Base-by-base conservation (phyloP, 1,284 basidiomycete genomes). In the Leccinum cinnamomeum region DNA sequence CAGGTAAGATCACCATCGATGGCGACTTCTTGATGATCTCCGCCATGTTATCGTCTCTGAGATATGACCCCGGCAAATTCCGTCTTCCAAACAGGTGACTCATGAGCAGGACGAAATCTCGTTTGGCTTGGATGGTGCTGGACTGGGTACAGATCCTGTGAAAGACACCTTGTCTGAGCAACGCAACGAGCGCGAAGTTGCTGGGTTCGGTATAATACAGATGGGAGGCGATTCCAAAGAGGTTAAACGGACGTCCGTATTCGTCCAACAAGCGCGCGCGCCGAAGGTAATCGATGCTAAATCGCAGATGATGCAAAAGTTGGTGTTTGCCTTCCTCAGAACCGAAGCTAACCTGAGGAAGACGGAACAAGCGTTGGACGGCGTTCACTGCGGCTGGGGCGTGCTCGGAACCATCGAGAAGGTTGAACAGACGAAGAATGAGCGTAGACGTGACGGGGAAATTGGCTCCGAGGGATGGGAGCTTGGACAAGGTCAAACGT, bases 381-480 rank as follows among this genome's bases (percentile, higher is more conserved):
- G 85, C 82, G 1, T 79, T 74, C 4, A 79, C 77, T 3, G 87
- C 84, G 2, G 78, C 72, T 0, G 77, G 75, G 0, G 86, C 77
- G 57, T 84, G 72, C 7, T 80, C 72, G 0, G 88, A 89, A 1
- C 87, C 87, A 46, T 84, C 78, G 11, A 91, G 77, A 7, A 90
- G 78, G 69, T 84, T 88, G 75, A 88, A 82, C 1, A 90, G 76
- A 5, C 88, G 81, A 20, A 91, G 77, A 28, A 80, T 77, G 66
- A 90, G 80, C 0, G 87, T 90, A 2, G 86, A 83, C 0, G 87
- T 88, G 33, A 89, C 68, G 0, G 87, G 88, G 75, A 89, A 89
- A 64, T 80, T 84, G 16, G 85, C 86, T 39, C 82, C 79, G 2
- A 91, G 79, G 7, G 83, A 80, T 0, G 88, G 89, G 6, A 90